Conservation (phyloP, 148 eudicot genomes). For the Camellia granthamiana region DNA sequence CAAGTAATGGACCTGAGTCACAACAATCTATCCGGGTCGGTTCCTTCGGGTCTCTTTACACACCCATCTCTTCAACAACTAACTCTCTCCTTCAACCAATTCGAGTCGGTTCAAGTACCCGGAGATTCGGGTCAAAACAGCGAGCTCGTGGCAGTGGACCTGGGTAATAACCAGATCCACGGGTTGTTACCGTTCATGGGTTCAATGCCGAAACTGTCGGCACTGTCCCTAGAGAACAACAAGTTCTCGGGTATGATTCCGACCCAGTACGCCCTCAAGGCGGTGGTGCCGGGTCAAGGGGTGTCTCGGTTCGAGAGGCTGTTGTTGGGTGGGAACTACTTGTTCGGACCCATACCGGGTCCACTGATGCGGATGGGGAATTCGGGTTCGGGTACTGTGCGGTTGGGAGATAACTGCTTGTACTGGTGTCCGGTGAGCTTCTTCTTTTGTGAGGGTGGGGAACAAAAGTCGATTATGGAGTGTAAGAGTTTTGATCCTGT, state of each 20-base stretch:
- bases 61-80: constrained; percentile 65
- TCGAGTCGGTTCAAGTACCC: constrained; percentile 29
- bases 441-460: constrained; percentile 70
- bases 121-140: constrained; percentile 26
- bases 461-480: constrained; percentile 52
- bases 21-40: constrained; percentile 53
- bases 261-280: constrained; percentile 50
- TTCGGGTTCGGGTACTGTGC: constrained; percentile 47
- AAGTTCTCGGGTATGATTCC: constrained; percentile 67
- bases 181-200: constrained; percentile 85
- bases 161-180: constrained; percentile 48
- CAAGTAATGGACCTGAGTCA: constrained; percentile 80
- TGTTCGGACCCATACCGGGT: constrained; percentile 76
- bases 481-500: constrained; percentile 60
- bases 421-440: constrained; percentile 53
- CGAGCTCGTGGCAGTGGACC: constrained; percentile 59
- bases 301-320: constrained; percentile 58
- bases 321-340: constrained; percentile 70
- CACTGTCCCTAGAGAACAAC: constrained; percentile 65
- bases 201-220: constrained; percentile 61
- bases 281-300: constrained; percentile 40
- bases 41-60: constrained; percentile 56
- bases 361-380: constrained; percentile 39
- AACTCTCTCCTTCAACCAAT: constrained; percentile 37
- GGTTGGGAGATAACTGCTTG: constrained; percentile 68